These are phyloP conservation scores for Pichia insulana DNA, from an alignment of 805 yeast genomes.

Conservation along the genomic window DNA sequence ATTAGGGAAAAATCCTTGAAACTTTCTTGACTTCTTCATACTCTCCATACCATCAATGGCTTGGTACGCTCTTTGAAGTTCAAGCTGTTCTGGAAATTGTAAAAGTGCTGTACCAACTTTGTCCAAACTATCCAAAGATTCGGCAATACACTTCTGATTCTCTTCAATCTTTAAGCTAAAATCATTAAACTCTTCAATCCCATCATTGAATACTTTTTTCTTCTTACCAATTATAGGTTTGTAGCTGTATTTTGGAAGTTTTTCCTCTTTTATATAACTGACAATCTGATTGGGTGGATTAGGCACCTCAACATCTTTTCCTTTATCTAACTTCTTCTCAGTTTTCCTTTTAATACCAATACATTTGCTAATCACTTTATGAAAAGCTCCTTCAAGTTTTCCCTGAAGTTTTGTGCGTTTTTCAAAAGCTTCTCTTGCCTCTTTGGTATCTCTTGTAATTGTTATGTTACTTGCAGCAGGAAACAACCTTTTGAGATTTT, in stretches of 20 bases:
- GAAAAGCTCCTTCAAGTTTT: constrained; percentile 60
- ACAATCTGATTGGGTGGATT: constrained; percentile 48
- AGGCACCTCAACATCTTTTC: constrained; percentile 44
- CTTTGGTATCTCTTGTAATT: constrained; percentile 55
- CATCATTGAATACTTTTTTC: constrained; percentile 75
- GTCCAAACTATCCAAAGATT: constrained; percentile 38
- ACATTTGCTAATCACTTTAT: constrained; percentile 50
- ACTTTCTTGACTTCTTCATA: constrained; percentile 37
- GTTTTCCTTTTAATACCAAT: constrained; percentile 47
- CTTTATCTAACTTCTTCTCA: constrained; percentile 29
- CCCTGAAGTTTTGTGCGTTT: constrained; percentile 54
- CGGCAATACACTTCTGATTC: constrained; percentile 36
- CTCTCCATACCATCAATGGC: constrained; percentile 51
- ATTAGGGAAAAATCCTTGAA: constrained; percentile 64
- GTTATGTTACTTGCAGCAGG: constrained; percentile 52
- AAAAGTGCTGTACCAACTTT: constrained; percentile 65
- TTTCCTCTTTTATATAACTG: constrained; percentile 59
- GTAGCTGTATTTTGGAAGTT: constrained; percentile 77
- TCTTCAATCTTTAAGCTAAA: constrained; percentile 56
- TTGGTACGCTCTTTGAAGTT: constrained; percentile 84
- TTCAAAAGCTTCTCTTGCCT: constrained; percentile 46
- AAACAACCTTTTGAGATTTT: constrained; percentile 48
- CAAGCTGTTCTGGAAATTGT: constrained; percentile 76
- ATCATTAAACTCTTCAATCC: constrained; percentile 57
- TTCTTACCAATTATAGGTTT: constrained; percentile 69